These are phyloP conservation scores for Bidens hawaiensis DNA, from an alignment of 140 eudicot species.

Conservation along the genomic window DNA sequence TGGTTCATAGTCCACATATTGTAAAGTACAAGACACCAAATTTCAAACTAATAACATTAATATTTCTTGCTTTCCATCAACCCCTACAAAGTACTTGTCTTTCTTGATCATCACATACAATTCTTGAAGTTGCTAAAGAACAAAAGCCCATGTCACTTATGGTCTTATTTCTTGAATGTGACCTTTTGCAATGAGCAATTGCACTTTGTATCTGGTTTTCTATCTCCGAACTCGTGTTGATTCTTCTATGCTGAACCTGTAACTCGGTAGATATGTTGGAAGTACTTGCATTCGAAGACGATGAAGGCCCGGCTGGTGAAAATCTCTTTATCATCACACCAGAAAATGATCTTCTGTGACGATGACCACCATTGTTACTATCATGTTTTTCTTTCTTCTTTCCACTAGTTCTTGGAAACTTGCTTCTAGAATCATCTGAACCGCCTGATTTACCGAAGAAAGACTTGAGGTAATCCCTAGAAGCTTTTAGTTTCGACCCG, in stretches of 20 bases:
- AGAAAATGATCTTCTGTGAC: slow-evolving; percentile 79
- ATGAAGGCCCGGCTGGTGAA: slow-evolving; percentile 35
- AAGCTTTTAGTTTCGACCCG: slow-evolving; percentile 61
- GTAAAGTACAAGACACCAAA: slow-evolving; percentile 20
- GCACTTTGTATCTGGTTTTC: slow-evolving; percentile 88
- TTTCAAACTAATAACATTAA: slow-evolving; percentile 17
- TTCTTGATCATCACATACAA: slow-evolving; percentile 49
- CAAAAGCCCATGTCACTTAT: slow-evolving; percentile 45
- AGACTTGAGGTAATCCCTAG: slow-evolving; percentile 62
- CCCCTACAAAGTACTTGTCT: slow-evolving; percentile 65
- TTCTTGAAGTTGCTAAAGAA: slow-evolving; percentile 49
- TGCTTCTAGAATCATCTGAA: slow-evolving; percentile 33
- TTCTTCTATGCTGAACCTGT: slow-evolving; percentile 43
- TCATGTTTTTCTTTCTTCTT: slow-evolving; percentile 32
- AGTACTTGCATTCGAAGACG: slow-evolving; percentile 34
- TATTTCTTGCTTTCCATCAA: slow-evolving; percentile 20
- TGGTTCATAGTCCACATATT: slow-evolving; percentile 9
- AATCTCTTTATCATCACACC: slow-evolving; percentile 52
- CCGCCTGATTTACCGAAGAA: slow-evolving; percentile 59
- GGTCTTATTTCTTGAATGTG: slow-evolving; percentile 54
- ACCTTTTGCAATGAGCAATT: slow-evolving; percentile 87
- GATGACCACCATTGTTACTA: slow-evolving; percentile 24
- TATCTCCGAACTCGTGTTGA: slow-evolving; percentile 47
- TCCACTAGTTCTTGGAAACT: slow-evolving; percentile 21
- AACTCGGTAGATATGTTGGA: slow-evolving; percentile 38